A percentile compares a stretch with the other conserved stretches of the same genome.
phyloP scores from a whole-genome alignment of 768 basidiomycete species.

The Termitomyces eurrhizus region DNA sequence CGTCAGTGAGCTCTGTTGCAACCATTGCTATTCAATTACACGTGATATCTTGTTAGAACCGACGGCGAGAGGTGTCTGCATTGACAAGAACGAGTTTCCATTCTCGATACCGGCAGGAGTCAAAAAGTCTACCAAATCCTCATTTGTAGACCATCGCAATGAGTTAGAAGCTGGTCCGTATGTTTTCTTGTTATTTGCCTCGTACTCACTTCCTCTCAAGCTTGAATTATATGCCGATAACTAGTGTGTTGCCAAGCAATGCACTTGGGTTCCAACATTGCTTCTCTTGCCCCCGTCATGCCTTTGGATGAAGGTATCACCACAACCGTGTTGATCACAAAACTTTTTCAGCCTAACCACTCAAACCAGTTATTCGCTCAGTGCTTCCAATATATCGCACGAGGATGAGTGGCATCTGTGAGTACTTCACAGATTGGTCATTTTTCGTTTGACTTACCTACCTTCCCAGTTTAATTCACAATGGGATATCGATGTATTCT shows the following conservation, averaged over 20 bases:
- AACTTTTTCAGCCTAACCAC: conserved; percentile 55
- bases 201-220: conserved; percentile 36
- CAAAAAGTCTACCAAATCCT: conserved; percentile 64
- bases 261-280: conserved; percentile 59
- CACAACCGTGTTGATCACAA: conserved; percentile 58
- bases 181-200: conserved; percentile 10
- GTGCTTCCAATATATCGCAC: too few species aligned
- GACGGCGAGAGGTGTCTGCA: conserved; percentile 49
- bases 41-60: too few species aligned
- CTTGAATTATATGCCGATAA: conserved; percentile 60
- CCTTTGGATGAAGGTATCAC: conserved; percentile 53
- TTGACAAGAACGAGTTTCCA: conserved; percentile 64
- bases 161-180: conserved; percentile 74
- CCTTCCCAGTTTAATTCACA: too few species aligned
- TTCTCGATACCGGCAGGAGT: too few species aligned
- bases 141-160: conserved; percentile 73
- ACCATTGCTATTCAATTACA: too few species aligned
- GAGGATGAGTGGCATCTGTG: too few species aligned
- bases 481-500: too few species aligned
- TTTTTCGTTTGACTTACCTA: too few species aligned
- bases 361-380: too few species aligned
- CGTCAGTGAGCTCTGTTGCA: too few species aligned
- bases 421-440: too few species aligned
- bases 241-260: conserved; percentile 67
- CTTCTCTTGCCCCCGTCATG: conserved; percentile 66